Conservation (phyloP, 2,329 filamentous ascomycete genomes). For the Cadophora malorum region DNA sequence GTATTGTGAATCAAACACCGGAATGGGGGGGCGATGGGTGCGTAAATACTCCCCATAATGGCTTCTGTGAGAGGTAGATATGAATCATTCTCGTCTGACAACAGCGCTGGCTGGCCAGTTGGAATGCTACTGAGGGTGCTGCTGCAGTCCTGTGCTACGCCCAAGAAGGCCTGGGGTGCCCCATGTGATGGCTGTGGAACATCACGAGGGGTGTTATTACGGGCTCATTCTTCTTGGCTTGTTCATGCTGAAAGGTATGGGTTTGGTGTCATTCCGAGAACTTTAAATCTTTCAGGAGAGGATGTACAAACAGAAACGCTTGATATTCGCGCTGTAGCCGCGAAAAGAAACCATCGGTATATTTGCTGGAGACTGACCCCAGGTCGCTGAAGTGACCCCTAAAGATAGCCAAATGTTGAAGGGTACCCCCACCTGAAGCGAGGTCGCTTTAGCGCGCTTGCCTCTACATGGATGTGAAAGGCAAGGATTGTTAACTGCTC, state of each 20-base stretch:
- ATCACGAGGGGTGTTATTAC: constrained; percentile 6
- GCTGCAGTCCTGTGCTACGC: constrained; percentile 11
- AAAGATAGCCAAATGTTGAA: not conserved
- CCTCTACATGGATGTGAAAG: not conserved
- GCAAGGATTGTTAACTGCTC: not conserved
- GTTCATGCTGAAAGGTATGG: not conserved
- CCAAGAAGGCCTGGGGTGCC: not conserved
- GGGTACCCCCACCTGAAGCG: constrained; percentile 2
- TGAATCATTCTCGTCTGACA: constrained; percentile 12
- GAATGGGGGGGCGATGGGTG: not conserved
- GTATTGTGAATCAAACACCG: constrained; percentile 18
- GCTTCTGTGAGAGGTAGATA: not conserved
- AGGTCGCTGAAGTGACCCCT: not conserved
- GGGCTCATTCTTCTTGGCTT: constrained; percentile 1
- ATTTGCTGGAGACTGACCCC: not conserved
- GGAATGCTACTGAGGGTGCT: constrained; percentile 5
- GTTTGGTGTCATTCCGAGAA: not conserved
- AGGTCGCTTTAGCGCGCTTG: not conserved
- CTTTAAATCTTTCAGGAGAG: not conserved
- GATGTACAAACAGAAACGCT: not conserved
- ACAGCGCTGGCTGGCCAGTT: constrained; percentile 15
- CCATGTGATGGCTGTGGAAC: constrained; percentile 16
- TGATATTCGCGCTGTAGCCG: constrained; percentile 12
- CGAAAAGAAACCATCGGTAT: not conserved
- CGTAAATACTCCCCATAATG: not conserved